These are phyloP conservation scores for Kuraishia capsulata DNA, from an alignment of 805 yeast genomes.

Conservation along the genomic window DNA sequence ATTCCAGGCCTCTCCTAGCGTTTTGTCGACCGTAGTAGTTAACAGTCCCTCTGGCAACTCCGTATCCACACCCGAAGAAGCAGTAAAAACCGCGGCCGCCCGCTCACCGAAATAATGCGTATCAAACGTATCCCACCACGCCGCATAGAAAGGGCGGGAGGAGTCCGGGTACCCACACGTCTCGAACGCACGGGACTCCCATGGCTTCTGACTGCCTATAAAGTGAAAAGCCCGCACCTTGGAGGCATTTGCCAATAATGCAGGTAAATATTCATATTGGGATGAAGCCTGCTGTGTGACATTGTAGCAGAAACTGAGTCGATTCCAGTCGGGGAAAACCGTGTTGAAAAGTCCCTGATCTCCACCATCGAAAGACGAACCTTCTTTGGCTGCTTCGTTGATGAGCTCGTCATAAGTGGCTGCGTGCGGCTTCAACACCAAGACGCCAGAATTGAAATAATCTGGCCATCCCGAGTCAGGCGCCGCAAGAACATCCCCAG, in stretches of 20 bases:
- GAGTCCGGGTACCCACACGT: conserved; percentile 1
- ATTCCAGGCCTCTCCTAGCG: background rate
- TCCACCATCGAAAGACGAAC: conserved; percentile 73
- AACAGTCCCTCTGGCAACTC: background rate
- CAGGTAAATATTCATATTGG: conserved; percentile 24
- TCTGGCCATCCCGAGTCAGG: conserved; percentile 94
- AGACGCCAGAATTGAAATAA: conserved; percentile 74
- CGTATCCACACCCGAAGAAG: too few species aligned
- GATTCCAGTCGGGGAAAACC: conserved; percentile 44
- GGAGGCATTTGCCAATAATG: conserved; percentile 16
- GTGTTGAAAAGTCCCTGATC: conserved; percentile 88
- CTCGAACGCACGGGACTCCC: conserved; percentile 22
- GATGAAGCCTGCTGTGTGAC: conserved; percentile 43
- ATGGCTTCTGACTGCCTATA: conserved; percentile 57
- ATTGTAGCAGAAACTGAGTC: conserved; percentile 74
- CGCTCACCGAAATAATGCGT: conserved; percentile 6
- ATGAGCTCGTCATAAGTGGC: conserved; percentile 32
- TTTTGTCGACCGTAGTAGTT: background rate
- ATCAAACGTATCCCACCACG: conserved; percentile 22
- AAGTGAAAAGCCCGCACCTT: conserved; percentile 51
- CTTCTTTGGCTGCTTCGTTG: conserved; percentile 14
- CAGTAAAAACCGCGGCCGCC: conserved; percentile 10
- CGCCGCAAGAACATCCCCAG: conserved; percentile 35
- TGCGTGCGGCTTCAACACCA: conserved; percentile 46
- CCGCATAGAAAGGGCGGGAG: conserved; percentile 11